Evolutionary conservation across 352 stramenopile genomes (phyloP).

Genomic region (Phytophthora europaea): DNA sequence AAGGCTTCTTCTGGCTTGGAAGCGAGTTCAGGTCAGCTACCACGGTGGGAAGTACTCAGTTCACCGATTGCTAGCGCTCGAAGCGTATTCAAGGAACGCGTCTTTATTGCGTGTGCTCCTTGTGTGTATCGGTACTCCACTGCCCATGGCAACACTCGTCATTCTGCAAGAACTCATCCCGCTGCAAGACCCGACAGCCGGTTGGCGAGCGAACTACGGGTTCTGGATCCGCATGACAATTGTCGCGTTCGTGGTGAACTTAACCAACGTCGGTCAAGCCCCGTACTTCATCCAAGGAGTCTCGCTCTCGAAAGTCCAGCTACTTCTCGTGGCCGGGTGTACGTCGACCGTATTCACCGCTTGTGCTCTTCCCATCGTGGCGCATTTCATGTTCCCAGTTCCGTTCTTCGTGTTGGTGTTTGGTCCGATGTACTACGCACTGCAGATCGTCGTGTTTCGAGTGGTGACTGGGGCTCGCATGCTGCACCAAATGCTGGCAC

Average conservation of each 20-base stretch:
- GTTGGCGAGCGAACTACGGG: slow-evolving; percentile 19
- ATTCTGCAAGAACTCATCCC: slow-evolving; percentile 14
- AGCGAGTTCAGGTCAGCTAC: slow-evolving; percentile 11
- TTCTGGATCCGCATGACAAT: slow-evolving; percentile 22
- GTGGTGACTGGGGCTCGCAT: neutral
- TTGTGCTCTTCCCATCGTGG: neutral
- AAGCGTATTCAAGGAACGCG: slow-evolving; percentile 4
- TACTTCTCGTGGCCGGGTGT: neutral
- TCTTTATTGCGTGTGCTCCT: slow-evolving; percentile 2
- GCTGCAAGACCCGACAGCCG: slow-evolving; percentile 13
- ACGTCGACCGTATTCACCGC: slow-evolving; percentile 2
- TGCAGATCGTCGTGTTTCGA: slow-evolving; percentile 9
- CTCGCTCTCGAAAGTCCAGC: neutral
- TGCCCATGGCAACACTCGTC: slow-evolving; percentile 10
- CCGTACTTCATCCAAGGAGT: slow-evolving; percentile 1
- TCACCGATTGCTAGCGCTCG: slow-evolving; percentile 13
- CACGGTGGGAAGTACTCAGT: slow-evolving; percentile 16
- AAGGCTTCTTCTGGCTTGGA: slow-evolving; percentile 1
- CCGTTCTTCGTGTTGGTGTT: slow-evolving; percentile 14
- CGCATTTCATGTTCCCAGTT: slow-evolving; percentile 11
- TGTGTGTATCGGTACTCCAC: slow-evolving; percentile 4
- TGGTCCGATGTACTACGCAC: slow-evolving; percentile 9
- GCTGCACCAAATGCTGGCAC: slow-evolving; percentile 2
- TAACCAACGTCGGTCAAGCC: slow-evolving; percentile 4
- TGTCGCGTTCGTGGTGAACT: neutral